phyloP scores from a whole-genome alignment of 805 yeast genomes.

The Myxozyma nipponensis region DNA sequence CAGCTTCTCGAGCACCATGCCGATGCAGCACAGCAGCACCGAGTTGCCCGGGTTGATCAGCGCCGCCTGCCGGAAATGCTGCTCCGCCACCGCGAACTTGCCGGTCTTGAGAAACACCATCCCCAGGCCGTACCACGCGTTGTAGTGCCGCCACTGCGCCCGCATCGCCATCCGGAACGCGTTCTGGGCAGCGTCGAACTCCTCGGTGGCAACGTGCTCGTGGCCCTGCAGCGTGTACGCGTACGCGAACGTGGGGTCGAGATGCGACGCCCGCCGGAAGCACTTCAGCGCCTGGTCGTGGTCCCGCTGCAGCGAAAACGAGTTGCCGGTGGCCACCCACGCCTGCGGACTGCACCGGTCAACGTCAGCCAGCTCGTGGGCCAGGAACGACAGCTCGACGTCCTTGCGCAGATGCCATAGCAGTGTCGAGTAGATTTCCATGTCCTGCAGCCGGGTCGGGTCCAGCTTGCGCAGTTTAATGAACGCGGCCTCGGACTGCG shows the following conservation, averaged over 20 bases:
- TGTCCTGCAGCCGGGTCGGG: conserved; percentile 75
- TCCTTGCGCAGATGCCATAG: conserved; percentile 90
- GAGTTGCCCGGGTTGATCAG: conserved; percentile 87
- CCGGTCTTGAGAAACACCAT: conserved; percentile 88
- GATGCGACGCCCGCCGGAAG: conserved; percentile 69
- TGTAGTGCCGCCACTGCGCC: conserved; percentile 78
- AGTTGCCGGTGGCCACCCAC: conserved; percentile 90
- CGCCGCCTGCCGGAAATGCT: conserved; percentile 81
- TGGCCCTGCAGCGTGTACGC: conserved; percentile 94
- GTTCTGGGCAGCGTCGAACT: conserved; percentile 81
- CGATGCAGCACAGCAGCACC: conserved; percentile 86
- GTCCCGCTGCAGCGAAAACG: conserved; percentile 76
- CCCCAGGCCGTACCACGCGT: conserved; percentile 94
- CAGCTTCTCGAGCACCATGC: conserved; percentile 81
- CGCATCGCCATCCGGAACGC: conserved; percentile 75
- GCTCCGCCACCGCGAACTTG: conserved; percentile 75
- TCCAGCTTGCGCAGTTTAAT: conserved; percentile 60
- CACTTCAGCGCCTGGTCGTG: conserved; percentile 87
- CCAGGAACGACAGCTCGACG: conserved; percentile 70
- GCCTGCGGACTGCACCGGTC: conserved; percentile 70
- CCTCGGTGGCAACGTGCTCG: conserved; percentile 82
- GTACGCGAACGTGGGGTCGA: conserved; percentile 70
- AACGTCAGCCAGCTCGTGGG: conserved; percentile 71
- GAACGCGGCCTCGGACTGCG: conserved; percentile 65
- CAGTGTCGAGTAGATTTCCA: conserved; percentile 87